Conservation (phyloP, 805 yeast genomes). For the Ogataea philodendri region DNA sequence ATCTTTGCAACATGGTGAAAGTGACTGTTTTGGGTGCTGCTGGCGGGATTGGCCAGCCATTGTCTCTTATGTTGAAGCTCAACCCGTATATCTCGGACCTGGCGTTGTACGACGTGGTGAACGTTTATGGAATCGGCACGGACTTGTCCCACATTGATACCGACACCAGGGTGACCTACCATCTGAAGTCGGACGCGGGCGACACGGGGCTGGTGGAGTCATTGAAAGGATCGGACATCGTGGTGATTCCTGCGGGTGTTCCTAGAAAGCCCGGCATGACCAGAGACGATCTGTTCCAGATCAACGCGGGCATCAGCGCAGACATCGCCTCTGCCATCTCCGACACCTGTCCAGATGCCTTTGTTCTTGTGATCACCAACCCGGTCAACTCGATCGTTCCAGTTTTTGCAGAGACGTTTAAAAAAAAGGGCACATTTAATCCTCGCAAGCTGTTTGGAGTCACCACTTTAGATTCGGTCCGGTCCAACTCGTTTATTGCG, state of each 20-base stretch:
- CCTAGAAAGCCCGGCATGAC: slow-evolving; percentile 69
- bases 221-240: slow-evolving; percentile 46
- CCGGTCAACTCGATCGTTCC: slow-evolving; percentile 65
- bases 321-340: slow-evolving; percentile 52
- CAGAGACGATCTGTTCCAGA: slow-evolving; percentile 59
- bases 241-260: slow-evolving; percentile 59
- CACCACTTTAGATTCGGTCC: slow-evolving; percentile 56
- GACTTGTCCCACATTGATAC: slow-evolving; percentile 78
- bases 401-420: slow-evolving; percentile 56
- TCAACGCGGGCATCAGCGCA: slow-evolving; percentile 54
- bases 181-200: slow-evolving; percentile 39
- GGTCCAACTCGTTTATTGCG: slow-evolving; percentile 77
- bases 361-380: slow-evolving; percentile 54
- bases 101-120: slow-evolving; percentile 81
- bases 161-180: slow-evolving; percentile 42
- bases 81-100: slow-evolving; percentile 60
- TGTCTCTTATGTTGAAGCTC: slow-evolving; percentile 75
- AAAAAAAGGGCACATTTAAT: slow-evolving; percentile 48
- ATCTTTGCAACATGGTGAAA: slow-evolving; percentile 17
- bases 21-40: slow-evolving; percentile 84
- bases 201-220: slow-evolving; percentile 37
- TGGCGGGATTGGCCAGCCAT: slow-evolving; percentile 93
- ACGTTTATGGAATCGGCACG: slow-evolving; percentile 83
- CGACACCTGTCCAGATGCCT: slow-evolving; percentile 47
- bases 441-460: slow-evolving; percentile 56